Evolutionary conservation across 2,329 filamentous ascomycete genomes (phyloP).

Genomic region (Alternaria sp.): DNA sequence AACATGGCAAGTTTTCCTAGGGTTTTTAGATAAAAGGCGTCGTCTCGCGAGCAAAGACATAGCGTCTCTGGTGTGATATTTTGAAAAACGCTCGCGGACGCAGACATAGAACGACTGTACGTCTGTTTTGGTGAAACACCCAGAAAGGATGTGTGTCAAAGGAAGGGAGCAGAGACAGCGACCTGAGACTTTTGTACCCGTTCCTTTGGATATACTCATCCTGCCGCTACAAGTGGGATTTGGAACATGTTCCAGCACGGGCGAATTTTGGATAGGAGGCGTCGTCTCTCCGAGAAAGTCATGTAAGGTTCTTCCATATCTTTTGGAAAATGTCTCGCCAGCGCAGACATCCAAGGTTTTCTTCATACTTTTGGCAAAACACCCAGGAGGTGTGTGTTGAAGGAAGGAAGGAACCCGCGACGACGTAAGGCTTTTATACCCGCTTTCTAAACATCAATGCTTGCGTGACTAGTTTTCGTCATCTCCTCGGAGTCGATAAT

Average conservation of each 20-base stretch:
- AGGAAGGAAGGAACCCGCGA: neutral
- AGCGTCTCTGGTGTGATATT: accelerated
- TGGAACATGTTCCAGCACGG: no score
- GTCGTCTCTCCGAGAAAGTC: neutral
- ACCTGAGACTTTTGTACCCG: no score
- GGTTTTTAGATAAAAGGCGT: no score
- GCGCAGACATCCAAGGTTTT: no score
- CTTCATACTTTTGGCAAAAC: neutral
- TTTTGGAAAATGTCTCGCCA: neutral
- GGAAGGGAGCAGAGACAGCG: no score
- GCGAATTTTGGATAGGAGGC: neutral
- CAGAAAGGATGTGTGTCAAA: neutral
- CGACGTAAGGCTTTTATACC: neutral
- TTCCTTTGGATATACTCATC: no score
- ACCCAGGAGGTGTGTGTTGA: neutral
- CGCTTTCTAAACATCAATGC: accelerated
- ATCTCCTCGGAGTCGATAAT: accelerated
- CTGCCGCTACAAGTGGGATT: no score
- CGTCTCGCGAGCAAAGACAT: neutral
- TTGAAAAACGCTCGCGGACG: neutral
- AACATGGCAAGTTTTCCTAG: no score
- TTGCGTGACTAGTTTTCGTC: accelerated
- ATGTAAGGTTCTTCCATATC: no score
- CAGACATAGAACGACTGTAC: no score
- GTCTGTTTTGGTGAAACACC: neutral